Evolutionary conservation across 768 basidiomycete species (phyloP).

Genomic region (Hortiboletus campestris): DNA sequence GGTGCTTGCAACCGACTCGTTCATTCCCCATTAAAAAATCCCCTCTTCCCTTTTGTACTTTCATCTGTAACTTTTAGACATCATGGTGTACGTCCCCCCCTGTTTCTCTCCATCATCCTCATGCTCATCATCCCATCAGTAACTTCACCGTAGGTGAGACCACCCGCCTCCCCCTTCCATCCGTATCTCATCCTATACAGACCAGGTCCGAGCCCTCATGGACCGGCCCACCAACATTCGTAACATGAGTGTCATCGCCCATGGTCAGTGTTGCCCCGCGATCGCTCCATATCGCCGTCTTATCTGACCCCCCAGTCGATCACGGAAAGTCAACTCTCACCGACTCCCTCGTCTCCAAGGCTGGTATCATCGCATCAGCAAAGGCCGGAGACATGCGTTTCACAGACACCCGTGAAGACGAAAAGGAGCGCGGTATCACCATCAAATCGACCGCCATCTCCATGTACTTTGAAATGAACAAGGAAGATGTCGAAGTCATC

Average conservation of each 20-base stretch:
- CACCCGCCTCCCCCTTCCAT: background rate
- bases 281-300: conserved; percentile 16
- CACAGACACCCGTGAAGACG: conserved; percentile 95
- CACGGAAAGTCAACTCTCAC: conserved; percentile 99
- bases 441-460: conserved; percentile 99
- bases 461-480: conserved; percentile 96
- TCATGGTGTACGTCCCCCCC: conserved; percentile 73
- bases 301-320: conserved; percentile 67
- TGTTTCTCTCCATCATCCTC: conserved; percentile 1
- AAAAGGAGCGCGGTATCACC: conserved; percentile 99
- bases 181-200: conserved; percentile 37
- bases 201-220: conserved; percentile 87
- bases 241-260: conserved; percentile 93
- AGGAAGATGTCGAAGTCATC: conserved; percentile 82
- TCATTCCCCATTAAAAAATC: background rate
- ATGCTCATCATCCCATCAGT: conserved; percentile 46
- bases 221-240: conserved; percentile 89
- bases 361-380: conserved; percentile 94
- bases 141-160: conserved; percentile 86
- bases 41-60: conserved; percentile 15
- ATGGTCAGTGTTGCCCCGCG: conserved; percentile 54
- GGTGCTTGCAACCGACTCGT: conserved; percentile 24
- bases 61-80: conserved; percentile 47
- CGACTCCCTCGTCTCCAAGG: conserved; percentile 98
- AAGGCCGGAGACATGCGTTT: conserved; percentile 97